Conservation (phyloP, 2,329 filamentous ascomycete species). For the Zalaria obscura region DNA sequence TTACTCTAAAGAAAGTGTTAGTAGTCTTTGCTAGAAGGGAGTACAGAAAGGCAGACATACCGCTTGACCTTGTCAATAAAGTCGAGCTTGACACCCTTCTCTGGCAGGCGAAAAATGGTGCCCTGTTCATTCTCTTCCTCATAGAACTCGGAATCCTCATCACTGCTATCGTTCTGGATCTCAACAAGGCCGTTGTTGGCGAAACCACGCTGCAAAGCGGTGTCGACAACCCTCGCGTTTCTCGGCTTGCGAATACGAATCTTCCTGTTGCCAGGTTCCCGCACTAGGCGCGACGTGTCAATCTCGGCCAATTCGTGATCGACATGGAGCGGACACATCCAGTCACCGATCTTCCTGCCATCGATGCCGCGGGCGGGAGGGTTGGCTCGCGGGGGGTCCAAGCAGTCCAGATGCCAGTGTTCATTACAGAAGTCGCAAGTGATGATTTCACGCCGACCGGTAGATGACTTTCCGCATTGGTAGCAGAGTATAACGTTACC, state of each 20-base stretch:
- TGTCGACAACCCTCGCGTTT: conserved; percentile 32
- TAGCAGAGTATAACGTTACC: conserved; percentile 67
- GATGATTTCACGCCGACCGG: conserved; percentile 57
- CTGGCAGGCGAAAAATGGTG: conserved; percentile 28
- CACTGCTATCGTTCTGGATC: conserved; percentile 26
- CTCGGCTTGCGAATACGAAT: conserved; percentile 36
- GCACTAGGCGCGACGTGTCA: conserved; percentile 21
- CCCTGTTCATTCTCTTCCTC: conserved; percentile 23
- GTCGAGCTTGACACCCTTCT: conserved; percentile 33
- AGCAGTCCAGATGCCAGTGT: conserved; percentile 85
- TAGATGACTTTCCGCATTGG: conserved; percentile 53
- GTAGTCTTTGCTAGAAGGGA: background rate
- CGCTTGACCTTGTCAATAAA: conserved; percentile 50
- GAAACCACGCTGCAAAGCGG: conserved; percentile 45
- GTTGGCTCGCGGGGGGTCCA: conserved; percentile 69
- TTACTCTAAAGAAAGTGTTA: background rate
- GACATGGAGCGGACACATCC: conserved; percentile 79
- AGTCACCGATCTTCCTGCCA: conserved; percentile 50
- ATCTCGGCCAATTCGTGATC: conserved; percentile 56
- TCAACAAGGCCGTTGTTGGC: conserved; percentile 35
- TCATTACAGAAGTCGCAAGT: conserved; percentile 72
- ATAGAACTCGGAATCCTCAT: conserved; percentile 31
- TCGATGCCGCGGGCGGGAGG: conserved; percentile 47
- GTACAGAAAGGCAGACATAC: conserved; percentile 13
- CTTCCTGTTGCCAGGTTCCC: conserved; percentile 11